phyloP scores from a whole-genome alignment of 2,329 filamentous ascomycete species.

The Penicillium brevicompactum region DNA sequence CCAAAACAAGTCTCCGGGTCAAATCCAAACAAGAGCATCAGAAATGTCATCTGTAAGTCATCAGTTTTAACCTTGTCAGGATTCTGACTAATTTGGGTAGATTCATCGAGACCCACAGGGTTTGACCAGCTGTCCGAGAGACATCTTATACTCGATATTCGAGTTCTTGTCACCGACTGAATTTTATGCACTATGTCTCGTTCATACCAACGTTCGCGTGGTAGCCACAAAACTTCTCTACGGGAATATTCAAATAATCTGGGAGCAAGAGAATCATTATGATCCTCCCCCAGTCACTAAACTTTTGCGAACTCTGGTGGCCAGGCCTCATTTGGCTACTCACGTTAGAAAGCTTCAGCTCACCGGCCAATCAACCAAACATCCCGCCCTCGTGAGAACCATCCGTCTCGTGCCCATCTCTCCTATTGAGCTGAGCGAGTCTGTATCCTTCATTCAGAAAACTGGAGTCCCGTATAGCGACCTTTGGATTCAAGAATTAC shows the following conservation, averaged over 20 bases:
- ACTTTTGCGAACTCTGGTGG: conserved; percentile 2
- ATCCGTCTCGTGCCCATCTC: conserved; percentile 1
- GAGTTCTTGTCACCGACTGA: conserved; percentile 14
- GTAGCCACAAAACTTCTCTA: conserved; percentile 22
- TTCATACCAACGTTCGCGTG: conserved; percentile 8
- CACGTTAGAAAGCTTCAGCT: conserved; percentile 14
- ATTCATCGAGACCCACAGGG: neutral
- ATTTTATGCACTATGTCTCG: conserved; percentile 13
- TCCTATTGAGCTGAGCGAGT: neutral
- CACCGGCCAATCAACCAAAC: neutral
- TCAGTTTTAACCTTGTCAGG: neutral
- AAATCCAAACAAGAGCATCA: conserved; percentile 60
- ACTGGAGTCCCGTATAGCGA: conserved; percentile 11
- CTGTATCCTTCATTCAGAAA: conserved; percentile 6
- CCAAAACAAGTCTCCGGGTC: neutral
- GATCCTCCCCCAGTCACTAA: no score
- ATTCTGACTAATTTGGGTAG: conserved; percentile 4
- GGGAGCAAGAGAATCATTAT: no score
- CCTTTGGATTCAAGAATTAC: conserved; percentile 16
- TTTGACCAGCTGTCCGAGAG: conserved; percentile 7
- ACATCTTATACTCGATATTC: conserved; percentile 18
- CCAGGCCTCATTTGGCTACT: conserved; percentile 17
- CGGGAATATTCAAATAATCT: conserved; percentile 15
- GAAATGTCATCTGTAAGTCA: conserved; percentile 5
- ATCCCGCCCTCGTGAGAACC: neutral